Evolutionary conservation across 1,139 yeast genomes (phyloP), one percentile per base, ranked within the genome.

Genomic region (Geotrichum carabidarum): DNA sequence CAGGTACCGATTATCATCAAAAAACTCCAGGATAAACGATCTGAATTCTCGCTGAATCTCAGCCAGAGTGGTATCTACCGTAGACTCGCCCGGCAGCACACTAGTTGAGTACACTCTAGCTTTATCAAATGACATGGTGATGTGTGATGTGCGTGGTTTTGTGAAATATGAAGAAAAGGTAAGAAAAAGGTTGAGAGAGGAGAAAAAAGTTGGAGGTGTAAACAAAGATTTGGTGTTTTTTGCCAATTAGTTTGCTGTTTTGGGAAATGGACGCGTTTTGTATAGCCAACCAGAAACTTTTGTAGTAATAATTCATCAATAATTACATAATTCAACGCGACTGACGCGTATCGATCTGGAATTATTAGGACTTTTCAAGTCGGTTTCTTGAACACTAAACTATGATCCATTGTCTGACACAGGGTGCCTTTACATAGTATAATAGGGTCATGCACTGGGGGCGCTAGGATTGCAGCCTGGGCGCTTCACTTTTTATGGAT

Each of bases 11-110:
- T 88, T 81, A 65, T 87, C 86, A 60, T 88, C 78, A 72, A 95
- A 80, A 68, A 88, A 94, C 69, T 91, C 96, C 57, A 90, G 77
- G 49, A 94, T 79, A 69, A 94, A 94, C 61, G 82, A 78, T 60
- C 85, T 81, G 75, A 93, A 90, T 17, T 91, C 88, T 62, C 82
- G 81, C 66, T 85, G 83, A 62, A 89, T 79, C 68, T 88, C 96
- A 57, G 86, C 81, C 70, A 82, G 81, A 42, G 88, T 78, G 60
- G 80, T 83, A 58, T 84, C 88, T 48, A 78, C 79, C 1, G 83
- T 80, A 47, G 79, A 78, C 59, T 86, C 91, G 18, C 95, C 95
- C 31, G 93, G 94, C 57, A 90, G 78, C 14, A 90, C 98, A 41
- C 86, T 86, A 7, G 98, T 93, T 45, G 93, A 78, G 68, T 79